Evolutionary conservation across 306 rosid genomes (phyloP), one percentile per base, ranked within the genome.

Genomic region (Nissolia schottii): DNA sequence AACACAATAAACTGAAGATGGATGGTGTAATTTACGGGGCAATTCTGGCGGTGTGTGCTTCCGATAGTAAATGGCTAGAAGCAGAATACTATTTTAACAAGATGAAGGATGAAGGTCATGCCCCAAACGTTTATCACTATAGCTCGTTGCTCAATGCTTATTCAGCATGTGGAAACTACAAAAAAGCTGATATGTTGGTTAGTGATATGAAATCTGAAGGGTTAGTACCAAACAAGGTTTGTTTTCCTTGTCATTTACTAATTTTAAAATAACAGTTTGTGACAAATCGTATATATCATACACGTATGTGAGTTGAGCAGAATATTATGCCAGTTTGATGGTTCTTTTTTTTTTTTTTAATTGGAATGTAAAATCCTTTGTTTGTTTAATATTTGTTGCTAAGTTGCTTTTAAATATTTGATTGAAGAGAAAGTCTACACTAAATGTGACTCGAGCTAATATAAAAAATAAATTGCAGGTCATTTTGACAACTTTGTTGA

Each of bases 201-300:
- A 89, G 80, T 72, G 79, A 89, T 77, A 91, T 93, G 94, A 86
- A 85, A 87, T 87, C 84, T 62, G 90, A 80, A 61, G 97, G 90
- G 87, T 80, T 93, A 91, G 89, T 83, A 80, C 97, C 97, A 68
- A 93, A 93, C 79, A 89, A 93, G 97, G 96, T 93, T 89, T 85
- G 97, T 90, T 85, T 81, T 86, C 75, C 74, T 67, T 70, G 77
- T 77, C 79, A 67, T 65, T 71, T 23, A 54, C 55, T 6, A 54
- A 60, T n/a, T 35, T 23, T 23, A 37, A 37, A 53, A 63, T 22
- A 18, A 38, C n/a, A 18, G 18, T 20, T 45, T 14, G 60, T 49
- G 20, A 19, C 11, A 20, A 28, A 25, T 64, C 34, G 40, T 59
- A 20, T 59, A 20, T 58, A 23, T 64, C 46, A 19, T 19, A 45